Conservation (phyloP, 2,329 filamentous ascomycete species). For the Torrubiellomyces zombiae region DNA sequence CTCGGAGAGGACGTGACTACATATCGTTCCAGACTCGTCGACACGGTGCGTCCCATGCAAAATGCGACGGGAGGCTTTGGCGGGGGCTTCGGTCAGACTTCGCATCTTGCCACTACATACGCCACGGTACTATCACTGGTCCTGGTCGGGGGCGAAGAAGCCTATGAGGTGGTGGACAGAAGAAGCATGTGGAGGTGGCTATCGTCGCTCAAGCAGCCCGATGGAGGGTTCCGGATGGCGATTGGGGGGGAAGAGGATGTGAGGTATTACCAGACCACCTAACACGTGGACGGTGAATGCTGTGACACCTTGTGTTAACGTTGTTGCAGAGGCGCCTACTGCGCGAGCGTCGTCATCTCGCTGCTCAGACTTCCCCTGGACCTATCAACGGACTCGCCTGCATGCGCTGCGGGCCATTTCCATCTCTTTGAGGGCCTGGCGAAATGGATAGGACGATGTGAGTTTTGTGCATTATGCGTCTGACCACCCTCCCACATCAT, state of each 20-base stretch:
- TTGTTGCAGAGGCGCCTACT: conserved; percentile 63
- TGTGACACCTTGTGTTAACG: conserved; percentile 6
- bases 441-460: conserved; percentile 68
- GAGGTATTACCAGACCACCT: conserved; percentile 35
- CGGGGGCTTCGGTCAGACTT: conserved; percentile 79
- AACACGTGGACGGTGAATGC: conserved; percentile 6
- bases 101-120: conserved; percentile 82
- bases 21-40: conserved; percentile 53
- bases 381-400: conserved; percentile 57
- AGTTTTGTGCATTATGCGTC: conserved; percentile 18
- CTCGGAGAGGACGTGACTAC: conserved; percentile 57
- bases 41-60: conserved; percentile 68
- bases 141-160: conserved; percentile 58
- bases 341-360: conserved; percentile 69
- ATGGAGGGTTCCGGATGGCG: conserved; percentile 81
- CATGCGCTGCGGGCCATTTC: conserved; percentile 41
- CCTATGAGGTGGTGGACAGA: conserved; percentile 63
- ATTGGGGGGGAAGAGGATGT: conserved; percentile 84
- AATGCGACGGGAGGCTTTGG: conserved; percentile 76
- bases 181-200: conserved; percentile 84
- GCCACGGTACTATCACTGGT: conserved; percentile 64
- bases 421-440: conserved; percentile 56
- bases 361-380: conserved; percentile 70
- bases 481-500: no score
- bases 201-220: conserved; percentile 65